Base-by-base conservation (phyloP, 2,329 filamentous ascomycete genomes). In the Epichloe sibirici region DNA sequence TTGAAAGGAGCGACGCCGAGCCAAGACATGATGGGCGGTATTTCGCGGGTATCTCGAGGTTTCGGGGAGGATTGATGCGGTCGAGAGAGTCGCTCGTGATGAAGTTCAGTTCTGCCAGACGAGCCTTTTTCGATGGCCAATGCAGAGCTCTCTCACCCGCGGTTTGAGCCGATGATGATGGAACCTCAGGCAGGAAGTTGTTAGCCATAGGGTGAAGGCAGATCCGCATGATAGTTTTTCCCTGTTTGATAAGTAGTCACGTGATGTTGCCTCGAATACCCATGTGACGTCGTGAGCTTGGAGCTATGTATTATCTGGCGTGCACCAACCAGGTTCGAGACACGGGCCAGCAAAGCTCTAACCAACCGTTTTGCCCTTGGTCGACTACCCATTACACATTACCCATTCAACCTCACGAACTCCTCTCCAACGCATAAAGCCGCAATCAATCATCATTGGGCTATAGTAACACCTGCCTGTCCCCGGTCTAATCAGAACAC, bases 11-110 rank as follows among this genome's bases (percentile, higher is more conserved):
- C 64, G 60, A 75, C 68, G 70, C 84, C 83, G 72, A 90, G 78
- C 74, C 85, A 81, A 75, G 80, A 81, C 86, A 89, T 88, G 65
- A 74, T 85, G 77, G 13, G 69, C 65, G 68, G 67, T 66, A 59
- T 61, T 63, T 63, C 67, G 61, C 63, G 64, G 54, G 60, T 61
- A 63, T 64, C 65, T 63, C 58, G 65, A 63, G 64, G 63, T 59
- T 61, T 60, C 61, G 58, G 61, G 59, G 64, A 64, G 64, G 66
- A 37, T 31, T 13, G 48, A 48, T 48, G 38, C 49, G 45, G 31
- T 42, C 38, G 37, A 43, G 44, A 48, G 44, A 21, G 17, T 23
- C 37, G 43, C 40, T 50, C 37, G 44, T 35, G 38, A 34, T 47
- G 61, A 62, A 65, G 64, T 63, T 59, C 64, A 65, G 64, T 63